Percentiles rank a stretch among this genome's conserved stretches.
Conservation (phyloP, 495 filamentous ascomycete genomes). For the Podospora pseudocomata region DNA sequence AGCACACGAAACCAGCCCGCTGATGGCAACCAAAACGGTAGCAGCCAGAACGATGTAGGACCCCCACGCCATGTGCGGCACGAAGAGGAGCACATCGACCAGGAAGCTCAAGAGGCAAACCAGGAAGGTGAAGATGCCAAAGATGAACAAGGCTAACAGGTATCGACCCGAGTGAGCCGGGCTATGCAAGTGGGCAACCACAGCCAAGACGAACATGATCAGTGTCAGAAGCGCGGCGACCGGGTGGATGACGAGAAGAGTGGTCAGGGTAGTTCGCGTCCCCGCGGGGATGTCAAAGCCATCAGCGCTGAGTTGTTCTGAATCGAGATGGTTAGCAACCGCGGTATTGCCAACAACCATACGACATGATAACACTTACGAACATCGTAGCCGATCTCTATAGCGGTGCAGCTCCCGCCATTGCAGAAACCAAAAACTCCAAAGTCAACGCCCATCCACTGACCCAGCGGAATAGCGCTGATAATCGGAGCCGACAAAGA, state of each 20-base stretch:
- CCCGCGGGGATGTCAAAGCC: conserved; percentile 69
- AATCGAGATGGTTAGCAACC: conserved; percentile 37
- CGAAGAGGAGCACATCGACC: conserved; percentile 92
- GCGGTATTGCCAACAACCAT: neutral
- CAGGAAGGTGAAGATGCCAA: conserved; percentile 79
- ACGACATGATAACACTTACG: conserved; percentile 52
- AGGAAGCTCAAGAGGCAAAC: conserved; percentile 85
- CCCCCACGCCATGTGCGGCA: conserved; percentile 90
- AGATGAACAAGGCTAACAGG: conserved; percentile 76
- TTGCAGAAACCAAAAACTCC: conserved; percentile 93
- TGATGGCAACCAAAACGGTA: conserved; percentile 79
- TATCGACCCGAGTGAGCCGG: conserved; percentile 93
- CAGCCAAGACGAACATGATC: conserved; percentile 74
- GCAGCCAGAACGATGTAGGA: conserved; percentile 92
- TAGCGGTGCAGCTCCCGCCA: conserved; percentile 57
- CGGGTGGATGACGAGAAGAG: conserved; percentile 89
- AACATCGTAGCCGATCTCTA: conserved; percentile 80
- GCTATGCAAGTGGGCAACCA: conserved; percentile 78
- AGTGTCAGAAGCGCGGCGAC: conserved; percentile 84
- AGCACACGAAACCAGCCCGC: conserved; percentile 86
- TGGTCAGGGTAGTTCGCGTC: conserved; percentile 80
- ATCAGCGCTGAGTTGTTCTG: conserved; percentile 27
- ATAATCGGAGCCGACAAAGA: conserved; percentile 92
- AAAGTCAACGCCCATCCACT: conserved; percentile 71
- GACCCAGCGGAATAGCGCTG: conserved; percentile 75